A percentile compares a stretch with the other conserved stretches of the same genome.
These are phyloP conservation scores for Podospora pseudocomata DNA, from an alignment of 495 filamentous ascomycete species.

Conservation along the genomic window DNA sequence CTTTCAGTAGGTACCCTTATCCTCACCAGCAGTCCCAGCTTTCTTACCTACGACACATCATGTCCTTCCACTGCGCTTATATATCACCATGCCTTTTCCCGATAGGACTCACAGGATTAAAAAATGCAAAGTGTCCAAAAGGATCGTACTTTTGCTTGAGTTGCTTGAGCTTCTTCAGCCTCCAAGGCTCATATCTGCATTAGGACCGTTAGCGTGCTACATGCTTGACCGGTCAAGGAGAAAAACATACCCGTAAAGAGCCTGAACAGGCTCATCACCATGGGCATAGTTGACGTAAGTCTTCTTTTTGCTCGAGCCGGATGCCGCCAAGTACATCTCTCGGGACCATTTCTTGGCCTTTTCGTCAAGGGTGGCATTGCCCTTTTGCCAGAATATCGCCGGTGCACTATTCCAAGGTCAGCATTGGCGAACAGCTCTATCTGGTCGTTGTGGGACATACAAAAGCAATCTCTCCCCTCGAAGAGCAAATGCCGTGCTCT, in stretches of 20 bases:
- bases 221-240: conserved; percentile 17
- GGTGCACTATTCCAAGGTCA: neutral
- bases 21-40: no score
- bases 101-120: no score
- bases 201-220: conserved; percentile 9
- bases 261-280: conserved; percentile 39
- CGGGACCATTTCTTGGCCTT: neutral
- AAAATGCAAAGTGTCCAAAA: conserved; percentile 42
- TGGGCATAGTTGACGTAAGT: conserved; percentile 51
- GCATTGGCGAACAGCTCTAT: neutral
- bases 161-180: conserved; percentile 37
- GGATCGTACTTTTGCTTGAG: conserved; percentile 59
- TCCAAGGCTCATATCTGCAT: conserved; percentile 46
- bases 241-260: conserved; percentile 45
- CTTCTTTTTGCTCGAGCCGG: conserved; percentile 2
- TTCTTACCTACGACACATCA: no score
- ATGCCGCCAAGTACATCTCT: neutral
- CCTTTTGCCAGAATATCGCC: neutral
- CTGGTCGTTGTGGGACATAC: conserved; percentile 6
- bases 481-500: conserved; percentile 44
- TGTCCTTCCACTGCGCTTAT: no score
- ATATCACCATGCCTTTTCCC: no score
- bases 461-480: conserved; percentile 41
- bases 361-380: conserved; percentile 4
- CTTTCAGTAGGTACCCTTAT: no score